These are phyloP conservation scores for Puccinia coronata DNA, from an alignment of 1,284 basidiomycete species.

Conservation along the genomic window DNA sequence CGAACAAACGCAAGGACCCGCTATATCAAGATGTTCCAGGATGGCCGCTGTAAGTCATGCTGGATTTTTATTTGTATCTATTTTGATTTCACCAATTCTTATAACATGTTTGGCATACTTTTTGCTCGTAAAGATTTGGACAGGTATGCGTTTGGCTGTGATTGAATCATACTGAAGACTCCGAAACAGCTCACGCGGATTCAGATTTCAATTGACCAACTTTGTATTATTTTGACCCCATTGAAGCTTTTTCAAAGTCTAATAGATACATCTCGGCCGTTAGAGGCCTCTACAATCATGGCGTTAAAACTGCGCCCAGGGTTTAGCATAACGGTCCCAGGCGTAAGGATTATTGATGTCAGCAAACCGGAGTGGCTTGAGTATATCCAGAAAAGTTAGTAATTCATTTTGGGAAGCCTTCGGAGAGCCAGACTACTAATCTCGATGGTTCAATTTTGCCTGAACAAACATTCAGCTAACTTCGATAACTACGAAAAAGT, in stretches of 20 bases:
- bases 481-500: constrained; percentile 39
- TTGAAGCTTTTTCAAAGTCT: neutral
- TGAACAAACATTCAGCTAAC: constrained; percentile 4
- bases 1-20: constrained; percentile 5
- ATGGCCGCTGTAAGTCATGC: constrained; percentile 15
- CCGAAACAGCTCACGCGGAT: neutral
- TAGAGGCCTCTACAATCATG: neutral
- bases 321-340: constrained; percentile 27
- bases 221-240: neutral
- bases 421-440: neutral
- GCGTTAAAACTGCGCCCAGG: constrained; percentile 27
- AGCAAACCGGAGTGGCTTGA: constrained; percentile 49
- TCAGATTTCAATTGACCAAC: neutral
- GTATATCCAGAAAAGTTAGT: constrained; percentile 47
- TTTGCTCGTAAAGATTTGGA: neutral
- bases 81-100: neutral
- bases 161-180: neutral
- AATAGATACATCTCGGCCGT: too few species aligned
- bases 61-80: neutral
- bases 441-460: neutral
- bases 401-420: neutral
- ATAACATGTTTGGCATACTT: neutral
- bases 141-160: neutral
- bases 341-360: constrained; percentile 45
- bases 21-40: neutral